Conservation (phyloP, 768 basidiomycete genomes). For the Hericium rajendrae region DNA sequence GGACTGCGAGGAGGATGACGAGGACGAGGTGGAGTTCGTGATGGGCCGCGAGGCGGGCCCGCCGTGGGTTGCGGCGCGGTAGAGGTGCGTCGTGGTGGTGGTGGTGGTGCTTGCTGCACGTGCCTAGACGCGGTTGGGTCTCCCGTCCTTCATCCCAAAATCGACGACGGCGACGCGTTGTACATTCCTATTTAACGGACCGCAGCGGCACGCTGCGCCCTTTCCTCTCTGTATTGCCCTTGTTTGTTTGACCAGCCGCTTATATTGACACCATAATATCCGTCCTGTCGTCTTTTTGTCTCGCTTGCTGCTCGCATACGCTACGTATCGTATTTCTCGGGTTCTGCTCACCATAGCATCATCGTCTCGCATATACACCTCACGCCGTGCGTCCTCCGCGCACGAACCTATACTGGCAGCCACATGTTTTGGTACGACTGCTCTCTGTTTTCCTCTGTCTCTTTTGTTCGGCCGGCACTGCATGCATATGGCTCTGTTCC, state of each 20-base stretch:
- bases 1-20: constrained; percentile 50
- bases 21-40: constrained; percentile 73
- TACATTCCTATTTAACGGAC: neutral
- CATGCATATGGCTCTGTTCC: too few species aligned
- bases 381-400: neutral
- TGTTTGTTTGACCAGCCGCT: neutral
- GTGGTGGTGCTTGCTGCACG: too few species aligned
- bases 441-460: neutral
- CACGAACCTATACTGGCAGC: neutral
- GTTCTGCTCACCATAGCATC: neutral
- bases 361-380: neutral
- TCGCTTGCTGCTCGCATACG: neutral
- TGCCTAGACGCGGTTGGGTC: too few species aligned
- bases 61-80: constrained; percentile 5
- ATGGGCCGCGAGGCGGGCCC: constrained; percentile 38
- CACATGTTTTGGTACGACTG: neutral
- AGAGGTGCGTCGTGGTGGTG: neutral
- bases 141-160: too few species aligned
- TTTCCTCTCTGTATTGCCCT: neutral
- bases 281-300: neutral
- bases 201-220: neutral
- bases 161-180: neutral
- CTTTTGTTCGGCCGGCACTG: neutral
- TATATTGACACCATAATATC: neutral
- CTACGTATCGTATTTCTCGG: neutral